These are phyloP conservation scores for Strigomonas culicis DNA, from an alignment of 208 protist genomes.

Conservation along the genomic window DNA sequence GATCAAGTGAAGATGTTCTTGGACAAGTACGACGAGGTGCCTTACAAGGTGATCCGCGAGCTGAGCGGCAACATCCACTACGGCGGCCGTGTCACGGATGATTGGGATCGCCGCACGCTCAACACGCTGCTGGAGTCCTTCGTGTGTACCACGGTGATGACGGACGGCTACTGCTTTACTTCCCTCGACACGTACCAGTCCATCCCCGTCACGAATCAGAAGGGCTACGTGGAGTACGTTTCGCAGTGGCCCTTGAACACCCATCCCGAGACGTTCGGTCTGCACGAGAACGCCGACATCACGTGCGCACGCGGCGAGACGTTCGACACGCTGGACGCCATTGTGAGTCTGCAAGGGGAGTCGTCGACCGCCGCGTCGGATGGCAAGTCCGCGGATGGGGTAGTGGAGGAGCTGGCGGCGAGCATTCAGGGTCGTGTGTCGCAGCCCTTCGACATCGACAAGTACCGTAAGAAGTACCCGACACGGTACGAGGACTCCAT, in stretches of 20 bases:
- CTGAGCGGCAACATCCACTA: constrained; percentile 98
- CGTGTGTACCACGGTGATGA: constrained; percentile 87
- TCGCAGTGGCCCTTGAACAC: constrained; percentile 92
- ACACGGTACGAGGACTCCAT: constrained; percentile 97
- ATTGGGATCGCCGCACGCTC: constrained; percentile 96
- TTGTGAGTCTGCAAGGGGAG: constrained; percentile 80
- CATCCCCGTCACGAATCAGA: constrained; percentile 68
- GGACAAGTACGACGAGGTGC: constrained; percentile 96
- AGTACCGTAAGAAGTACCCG: constrained; percentile 90
- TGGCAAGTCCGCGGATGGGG: constrained; percentile 74
- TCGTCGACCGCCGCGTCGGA: constrained; percentile 18
- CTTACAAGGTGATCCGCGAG: constrained; percentile 97
- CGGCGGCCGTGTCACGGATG: constrained; percentile 98
- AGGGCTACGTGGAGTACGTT: constrained; percentile 91
- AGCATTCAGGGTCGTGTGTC: constrained; percentile 81
- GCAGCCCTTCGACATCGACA: constrained; percentile 79
- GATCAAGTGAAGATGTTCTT: constrained; percentile 95
- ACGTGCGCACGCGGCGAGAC: constrained; percentile 92
- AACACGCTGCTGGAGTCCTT: constrained; percentile 94
- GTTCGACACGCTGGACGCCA: constrained; percentile 88
- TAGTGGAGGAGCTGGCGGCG: constrained; percentile 70
- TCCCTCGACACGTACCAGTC: constrained; percentile 76
- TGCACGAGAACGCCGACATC: constrained; percentile 98
- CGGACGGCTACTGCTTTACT: constrained; percentile 90
- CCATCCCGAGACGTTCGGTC: constrained; percentile 94